Conservation (phyloP, 306 rosid species). For the Lathyrus aphaca region DNA sequence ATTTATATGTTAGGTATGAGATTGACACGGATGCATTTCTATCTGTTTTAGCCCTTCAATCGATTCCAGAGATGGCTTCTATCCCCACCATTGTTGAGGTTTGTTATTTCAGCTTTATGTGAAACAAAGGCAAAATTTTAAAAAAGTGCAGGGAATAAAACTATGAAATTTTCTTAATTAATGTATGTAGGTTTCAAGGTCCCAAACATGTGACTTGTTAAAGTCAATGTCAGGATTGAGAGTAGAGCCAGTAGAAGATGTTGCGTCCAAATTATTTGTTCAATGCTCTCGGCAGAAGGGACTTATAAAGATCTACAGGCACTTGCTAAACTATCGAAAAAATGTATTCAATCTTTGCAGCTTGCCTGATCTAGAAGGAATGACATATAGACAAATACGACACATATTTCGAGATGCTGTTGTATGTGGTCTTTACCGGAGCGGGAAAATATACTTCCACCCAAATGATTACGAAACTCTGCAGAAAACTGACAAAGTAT, state of each 20-base stretch:
- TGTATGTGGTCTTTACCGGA: slow-evolving; percentile 87
- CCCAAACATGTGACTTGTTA: slow-evolving; percentile 81
- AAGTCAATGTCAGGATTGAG: slow-evolving; percentile 85
- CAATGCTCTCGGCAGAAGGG: slow-evolving; percentile 99
- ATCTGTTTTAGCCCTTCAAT: slow-evolving; percentile 93
- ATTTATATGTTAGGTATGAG: slow-evolving; percentile 70
- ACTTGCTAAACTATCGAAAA: slow-evolving; percentile 89
- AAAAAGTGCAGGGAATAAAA: slow-evolving; percentile 8
- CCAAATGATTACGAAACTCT: slow-evolving; percentile 79
- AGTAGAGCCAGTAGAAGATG: slow-evolving; percentile 91
- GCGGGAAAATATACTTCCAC: slow-evolving; percentile 83
- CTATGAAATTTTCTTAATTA: slow-evolving; percentile 35
- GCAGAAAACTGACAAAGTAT: slow-evolving; percentile 84
- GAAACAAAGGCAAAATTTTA: neutral
- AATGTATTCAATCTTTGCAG: slow-evolving; percentile 81
- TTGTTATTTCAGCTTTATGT: slow-evolving; percentile 38
- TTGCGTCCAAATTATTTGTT: slow-evolving; percentile 90
- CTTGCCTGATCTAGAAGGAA: slow-evolving; percentile 70
- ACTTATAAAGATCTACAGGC: slow-evolving; percentile 93
- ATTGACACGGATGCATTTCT: slow-evolving; percentile 98
- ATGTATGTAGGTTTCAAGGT: slow-evolving; percentile 82
- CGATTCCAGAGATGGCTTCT: slow-evolving; percentile 78
- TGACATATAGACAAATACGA: slow-evolving; percentile 66
- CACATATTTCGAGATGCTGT: slow-evolving; percentile 72
- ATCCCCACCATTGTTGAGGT: slow-evolving; percentile 95